These are phyloP conservation scores for Apostasia shenzhenica DNA, from an alignment of 106 monocot genomes.

Conservation along the genomic window DNA sequence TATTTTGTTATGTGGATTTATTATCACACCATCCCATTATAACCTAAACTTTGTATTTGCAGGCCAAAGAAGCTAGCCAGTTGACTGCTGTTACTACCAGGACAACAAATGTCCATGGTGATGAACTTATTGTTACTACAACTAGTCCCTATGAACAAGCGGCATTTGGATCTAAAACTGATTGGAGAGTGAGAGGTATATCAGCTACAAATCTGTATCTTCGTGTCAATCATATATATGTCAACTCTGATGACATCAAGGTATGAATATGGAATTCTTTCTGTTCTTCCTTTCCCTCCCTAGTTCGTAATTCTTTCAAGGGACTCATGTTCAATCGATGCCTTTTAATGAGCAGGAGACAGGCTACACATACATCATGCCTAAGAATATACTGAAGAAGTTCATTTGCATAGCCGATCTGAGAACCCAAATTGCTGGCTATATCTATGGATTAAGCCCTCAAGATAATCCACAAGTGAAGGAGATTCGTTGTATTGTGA, in stretches of 20 bases:
- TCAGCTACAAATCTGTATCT: conserved; percentile 97
- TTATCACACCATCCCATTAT: background rate
- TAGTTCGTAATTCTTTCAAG: background rate
- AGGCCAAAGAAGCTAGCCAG: conserved; percentile 98
- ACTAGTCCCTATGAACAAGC: conserved; percentile 97
- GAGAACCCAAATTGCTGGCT: conserved; percentile 89
- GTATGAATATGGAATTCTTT: conserved; percentile 18
- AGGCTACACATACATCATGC: conserved; percentile 99
- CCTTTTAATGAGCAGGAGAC: conserved; percentile 61
- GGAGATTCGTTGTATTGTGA: conserved; percentile 89
- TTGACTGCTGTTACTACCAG: conserved; percentile 92
- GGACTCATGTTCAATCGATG: background rate
- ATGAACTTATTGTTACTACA: conserved; percentile 96
- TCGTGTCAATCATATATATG: conserved; percentile 98
- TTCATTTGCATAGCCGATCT: conserved; percentile 99
- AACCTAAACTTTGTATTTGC: conserved; percentile 12
- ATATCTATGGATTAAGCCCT: conserved; percentile 89
- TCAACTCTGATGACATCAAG: conserved; percentile 99
- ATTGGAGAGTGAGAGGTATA: conserved; percentile 96
- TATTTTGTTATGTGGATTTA: background rate
- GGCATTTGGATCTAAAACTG: conserved; percentile 82
- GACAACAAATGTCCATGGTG: conserved; percentile 97
- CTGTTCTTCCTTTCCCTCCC: background rate
- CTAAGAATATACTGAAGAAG: conserved; percentile 96
- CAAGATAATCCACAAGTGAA: conserved; percentile 99